phyloP scores from a whole-genome alignment of 768 basidiomycete species.

The Suillus variegatus region DNA sequence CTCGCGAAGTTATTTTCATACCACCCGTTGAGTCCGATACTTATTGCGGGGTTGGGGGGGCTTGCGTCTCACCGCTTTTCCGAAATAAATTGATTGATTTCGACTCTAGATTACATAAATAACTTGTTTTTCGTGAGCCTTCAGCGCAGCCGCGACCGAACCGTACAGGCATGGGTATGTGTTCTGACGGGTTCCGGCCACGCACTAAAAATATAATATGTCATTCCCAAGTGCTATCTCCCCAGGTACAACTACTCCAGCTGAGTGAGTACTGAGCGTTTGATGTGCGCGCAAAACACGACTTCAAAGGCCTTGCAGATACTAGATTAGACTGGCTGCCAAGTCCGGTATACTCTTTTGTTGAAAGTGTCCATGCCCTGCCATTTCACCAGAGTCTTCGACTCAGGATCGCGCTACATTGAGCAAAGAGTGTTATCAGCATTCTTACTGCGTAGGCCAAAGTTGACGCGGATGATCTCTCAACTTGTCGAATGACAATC shows the following conservation, averaged over 20 bases:
- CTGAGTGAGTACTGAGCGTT: no score
- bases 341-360: not conserved
- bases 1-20: not conserved
- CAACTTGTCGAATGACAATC: not conserved
- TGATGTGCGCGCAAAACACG: not conserved
- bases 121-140: not conserved
- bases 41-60: not conserved
- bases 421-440: no score
- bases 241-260: not conserved
- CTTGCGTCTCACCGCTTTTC: no score
- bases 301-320: not conserved
- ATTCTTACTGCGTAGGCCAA: not conserved
- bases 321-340: not conserved
- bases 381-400: no score
- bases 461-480: not conserved
- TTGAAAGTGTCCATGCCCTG: not conserved
- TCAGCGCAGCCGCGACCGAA: not conserved
- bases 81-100: not conserved
- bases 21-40: not conserved
- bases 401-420: not conserved
- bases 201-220: not conserved
- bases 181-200: not conserved
- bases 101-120: slow-evolving; percentile 1
- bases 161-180: no score
- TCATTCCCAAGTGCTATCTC: not conserved